Percentiles rank a stretch among this genome's conserved stretches.
phyloP scores from a whole-genome alignment of 2,329 filamentous ascomycete species.

The Oidium heveae region DNA sequence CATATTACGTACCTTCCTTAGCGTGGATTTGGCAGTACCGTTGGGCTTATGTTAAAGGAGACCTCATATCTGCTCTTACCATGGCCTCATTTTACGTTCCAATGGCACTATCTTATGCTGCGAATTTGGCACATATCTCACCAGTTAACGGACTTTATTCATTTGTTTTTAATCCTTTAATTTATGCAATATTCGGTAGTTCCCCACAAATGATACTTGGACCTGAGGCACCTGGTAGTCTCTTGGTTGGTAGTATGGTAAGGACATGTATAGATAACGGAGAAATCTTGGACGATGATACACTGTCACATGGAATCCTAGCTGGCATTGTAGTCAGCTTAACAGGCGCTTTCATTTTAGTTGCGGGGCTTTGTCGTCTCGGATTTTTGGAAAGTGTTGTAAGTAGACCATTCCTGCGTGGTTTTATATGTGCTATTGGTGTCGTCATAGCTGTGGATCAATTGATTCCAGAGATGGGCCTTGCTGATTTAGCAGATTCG shows the following conservation, averaged over 20 bases:
- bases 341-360: slow-evolving; percentile 67
- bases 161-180: slow-evolving; percentile 74
- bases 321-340: slow-evolving; percentile 75
- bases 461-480: slow-evolving; percentile 68
- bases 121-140: slow-evolving; percentile 78
- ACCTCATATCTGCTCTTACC: slow-evolving; percentile 73
- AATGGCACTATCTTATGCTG: slow-evolving; percentile 81
- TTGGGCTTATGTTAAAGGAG: slow-evolving; percentile 58
- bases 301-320: slow-evolving; percentile 47
- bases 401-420: slow-evolving; percentile 72
- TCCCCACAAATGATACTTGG: slow-evolving; percentile 86
- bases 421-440: slow-evolving; percentile 92
- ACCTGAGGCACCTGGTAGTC: slow-evolving; percentile 77
- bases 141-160: slow-evolving; percentile 85
- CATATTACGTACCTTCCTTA: slow-evolving; percentile 79
- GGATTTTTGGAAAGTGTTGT: slow-evolving; percentile 90
- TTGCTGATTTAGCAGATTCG: slow-evolving; percentile 38
- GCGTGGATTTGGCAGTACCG: slow-evolving; percentile 80
- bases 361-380: slow-evolving; percentile 60
- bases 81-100: slow-evolving; percentile 97
- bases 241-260: slow-evolving; percentile 72
- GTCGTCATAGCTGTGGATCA: slow-evolving; percentile 94
- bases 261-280: slow-evolving; percentile 50
- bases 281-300: slow-evolving; percentile 35
- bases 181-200: slow-evolving; percentile 78